Percentiles rank a stretch among this genome's conserved stretches.
Evolutionary conservation across 1,139 yeast species (phyloP).

Genomic region (Eremothecium gossypii): DNA sequence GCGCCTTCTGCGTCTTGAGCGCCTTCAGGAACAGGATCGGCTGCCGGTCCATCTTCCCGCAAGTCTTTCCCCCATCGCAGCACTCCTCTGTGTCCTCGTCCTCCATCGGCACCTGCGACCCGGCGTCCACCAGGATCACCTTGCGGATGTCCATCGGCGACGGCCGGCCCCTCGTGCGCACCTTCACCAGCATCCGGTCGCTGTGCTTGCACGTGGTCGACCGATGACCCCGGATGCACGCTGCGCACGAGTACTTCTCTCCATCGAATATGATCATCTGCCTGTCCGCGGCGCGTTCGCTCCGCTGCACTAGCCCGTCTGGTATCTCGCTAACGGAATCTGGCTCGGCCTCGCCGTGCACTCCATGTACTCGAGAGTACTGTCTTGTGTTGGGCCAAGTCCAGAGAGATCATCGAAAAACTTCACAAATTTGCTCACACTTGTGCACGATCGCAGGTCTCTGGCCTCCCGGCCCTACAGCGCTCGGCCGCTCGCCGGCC

Average conservation of each 20-base stretch:
- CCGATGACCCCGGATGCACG: slow-evolving; percentile 88
- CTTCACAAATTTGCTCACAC: no score
- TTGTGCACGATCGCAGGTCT: no score
- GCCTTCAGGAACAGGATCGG: slow-evolving; percentile 27
- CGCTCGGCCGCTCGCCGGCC: no score
- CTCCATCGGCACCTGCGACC: slow-evolving; percentile 15
- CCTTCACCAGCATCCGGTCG: slow-evolving; percentile 69
- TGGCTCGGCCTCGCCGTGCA: no score
- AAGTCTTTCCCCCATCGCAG: slow-evolving; percentile 6
- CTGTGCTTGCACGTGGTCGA: slow-evolving; percentile 82
- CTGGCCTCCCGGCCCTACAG: no score
- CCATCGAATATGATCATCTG: slow-evolving; percentile 77
- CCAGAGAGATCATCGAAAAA: no score
- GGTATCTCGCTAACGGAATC: no score
- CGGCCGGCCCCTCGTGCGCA: slow-evolving; percentile 85
- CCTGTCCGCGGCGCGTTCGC: background rate
- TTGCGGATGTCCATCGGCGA: slow-evolving; percentile 26
- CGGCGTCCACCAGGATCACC: slow-evolving; percentile 27
- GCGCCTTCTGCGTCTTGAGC: slow-evolving; percentile 23
- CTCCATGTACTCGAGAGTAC: no score
- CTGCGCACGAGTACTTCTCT: slow-evolving; percentile 80
- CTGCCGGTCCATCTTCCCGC: slow-evolving; percentile 23
- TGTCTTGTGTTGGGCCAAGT: no score
- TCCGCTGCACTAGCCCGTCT: no score
- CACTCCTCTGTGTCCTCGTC: background rate